Evolutionary conservation across 495 filamentous ascomycete genomes (phyloP), one percentile per base, ranked within the genome.

Genomic region (Achaetomiella virescens): DNA sequence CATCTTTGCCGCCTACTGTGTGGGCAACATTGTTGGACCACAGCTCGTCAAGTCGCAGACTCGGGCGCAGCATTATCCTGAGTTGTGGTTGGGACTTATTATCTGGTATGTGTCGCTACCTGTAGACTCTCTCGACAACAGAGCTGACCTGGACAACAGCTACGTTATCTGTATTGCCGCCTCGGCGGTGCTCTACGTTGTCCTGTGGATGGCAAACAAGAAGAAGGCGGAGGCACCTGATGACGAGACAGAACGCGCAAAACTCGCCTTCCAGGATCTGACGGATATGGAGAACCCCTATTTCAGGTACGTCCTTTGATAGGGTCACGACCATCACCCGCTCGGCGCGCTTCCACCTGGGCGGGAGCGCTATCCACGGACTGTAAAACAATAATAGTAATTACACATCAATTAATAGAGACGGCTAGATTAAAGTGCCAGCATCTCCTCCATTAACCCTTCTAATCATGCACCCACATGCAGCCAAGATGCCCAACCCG

Each of bases 231-330:
- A 51, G 1, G 21, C 81, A 37, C 70, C 75, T 0, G 61, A 83
- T 21, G 79, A 86, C 61, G 84, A 88, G 53, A 62, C 70, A 10
- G 81, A 84, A 56, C 71, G 81, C 58, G 84, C 85, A 57, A 80
- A 80, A 59, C 62, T 84, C 31, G 86, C 85, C 0, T 90, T 89
- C 38, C 72, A 79, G 54, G 87, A 90, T 68, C 71, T 91, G 58
- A 91, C 88, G 2, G 88, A 91, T 62, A 82, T 78, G 67, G 75
- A 91, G 68, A 91, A 91, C 61, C 78, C 80, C 2, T 86, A 85
- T 59, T 92, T 91, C 61, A 71, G 79, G 66, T 91, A 90, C 60
- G 82, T 84, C 5, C 69, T 86, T n/a, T 87, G 38, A 61, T 14
- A 25, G 36, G 6, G 31, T 33, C 6, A 6, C 31, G 31, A n/a